Conservation (phyloP, 768 basidiomycete genomes). For the Leucocoprinus sp. region DNA sequence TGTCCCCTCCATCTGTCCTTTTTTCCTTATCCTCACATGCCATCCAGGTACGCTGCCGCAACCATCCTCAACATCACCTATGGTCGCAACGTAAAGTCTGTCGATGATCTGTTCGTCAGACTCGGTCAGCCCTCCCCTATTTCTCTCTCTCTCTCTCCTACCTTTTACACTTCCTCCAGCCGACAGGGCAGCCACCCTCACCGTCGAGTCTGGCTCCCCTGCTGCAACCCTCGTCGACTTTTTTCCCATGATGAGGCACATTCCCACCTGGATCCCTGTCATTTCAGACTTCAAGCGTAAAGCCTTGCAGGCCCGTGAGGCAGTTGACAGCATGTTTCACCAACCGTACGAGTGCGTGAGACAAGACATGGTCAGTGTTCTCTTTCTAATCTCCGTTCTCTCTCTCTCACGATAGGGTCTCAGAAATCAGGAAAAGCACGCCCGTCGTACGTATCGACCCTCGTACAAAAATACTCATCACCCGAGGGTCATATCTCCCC, state of each 20-base stretch:
- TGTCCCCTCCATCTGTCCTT: background rate
- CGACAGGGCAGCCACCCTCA: conserved; percentile 37
- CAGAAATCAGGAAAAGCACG: conserved; percentile 35
- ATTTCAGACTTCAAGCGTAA: conserved; percentile 34
- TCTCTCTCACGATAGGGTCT: conserved; percentile 9
- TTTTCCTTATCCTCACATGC: conserved; percentile 2
- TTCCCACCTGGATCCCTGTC: conserved; percentile 44
- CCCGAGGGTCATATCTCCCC: conserved; percentile 23
- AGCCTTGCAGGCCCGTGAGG: conserved; percentile 32
- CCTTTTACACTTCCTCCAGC: conserved; percentile 21
- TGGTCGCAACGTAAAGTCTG: conserved; percentile 34
- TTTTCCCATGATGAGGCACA: conserved; percentile 39
- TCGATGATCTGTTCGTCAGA: conserved; percentile 35
- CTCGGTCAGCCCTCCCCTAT: conserved; percentile 24
- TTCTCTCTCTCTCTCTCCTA: conserved; percentile 3
- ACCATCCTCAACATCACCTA: conserved; percentile 43
- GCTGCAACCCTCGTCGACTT: conserved; percentile 42
- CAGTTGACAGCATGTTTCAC: conserved; percentile 41
- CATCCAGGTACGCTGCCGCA: conserved; percentile 35
- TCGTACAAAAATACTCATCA: conserved; percentile 32
- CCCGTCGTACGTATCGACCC: conserved; percentile 37
- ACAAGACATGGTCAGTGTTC: conserved; percentile 33
- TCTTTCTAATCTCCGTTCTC: background rate
- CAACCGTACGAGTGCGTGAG: conserved; percentile 44
- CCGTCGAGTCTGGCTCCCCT: conserved; percentile 36